phyloP scores from a whole-genome alignment of 306 rosid species.

The Mimosa pudica region DNA sequence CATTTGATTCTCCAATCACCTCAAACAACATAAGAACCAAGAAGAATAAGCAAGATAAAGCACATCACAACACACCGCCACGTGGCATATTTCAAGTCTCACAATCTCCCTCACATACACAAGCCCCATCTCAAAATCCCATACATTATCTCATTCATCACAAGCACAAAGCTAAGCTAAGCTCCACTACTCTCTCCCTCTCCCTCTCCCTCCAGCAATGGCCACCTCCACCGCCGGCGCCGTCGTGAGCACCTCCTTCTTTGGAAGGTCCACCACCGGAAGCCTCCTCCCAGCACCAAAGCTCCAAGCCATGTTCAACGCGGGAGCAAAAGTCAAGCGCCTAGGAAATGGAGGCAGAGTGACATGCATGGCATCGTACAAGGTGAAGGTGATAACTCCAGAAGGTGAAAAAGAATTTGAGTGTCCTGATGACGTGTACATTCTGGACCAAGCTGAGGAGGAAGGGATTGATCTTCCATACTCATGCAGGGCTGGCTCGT shows the following conservation, averaged over 20 bases:
- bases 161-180: no score
- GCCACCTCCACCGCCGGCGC: slow-evolving; percentile 30
- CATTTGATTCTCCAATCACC: no score
- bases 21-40: not conserved
- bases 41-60: not conserved
- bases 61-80: not conserved
- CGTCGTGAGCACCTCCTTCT: slow-evolving; percentile 51
- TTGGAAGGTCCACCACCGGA: slow-evolving; percentile 29
- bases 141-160: not conserved
- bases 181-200: no score
- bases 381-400: slow-evolving; percentile 54
- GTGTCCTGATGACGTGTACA: slow-evolving; percentile 55
- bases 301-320: slow-evolving; percentile 24
- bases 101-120: not conserved
- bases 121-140: not conserved
- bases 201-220: not conserved
- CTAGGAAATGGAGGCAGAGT: slow-evolving; percentile 40
- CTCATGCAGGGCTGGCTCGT: slow-evolving; percentile 72
- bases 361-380: slow-evolving; percentile 48
- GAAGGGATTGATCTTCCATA: slow-evolving; percentile 41
- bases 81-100: not conserved
- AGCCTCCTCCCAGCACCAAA: slow-evolving; percentile 36
- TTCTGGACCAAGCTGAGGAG: slow-evolving; percentile 57
- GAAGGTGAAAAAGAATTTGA: slow-evolving; percentile 44
- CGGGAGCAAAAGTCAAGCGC: slow-evolving; percentile 25